These are phyloP conservation scores for Leptographium wingfieldii DNA, from an alignment of 2,329 filamentous ascomycete genomes.

Conservation along the genomic window DNA sequence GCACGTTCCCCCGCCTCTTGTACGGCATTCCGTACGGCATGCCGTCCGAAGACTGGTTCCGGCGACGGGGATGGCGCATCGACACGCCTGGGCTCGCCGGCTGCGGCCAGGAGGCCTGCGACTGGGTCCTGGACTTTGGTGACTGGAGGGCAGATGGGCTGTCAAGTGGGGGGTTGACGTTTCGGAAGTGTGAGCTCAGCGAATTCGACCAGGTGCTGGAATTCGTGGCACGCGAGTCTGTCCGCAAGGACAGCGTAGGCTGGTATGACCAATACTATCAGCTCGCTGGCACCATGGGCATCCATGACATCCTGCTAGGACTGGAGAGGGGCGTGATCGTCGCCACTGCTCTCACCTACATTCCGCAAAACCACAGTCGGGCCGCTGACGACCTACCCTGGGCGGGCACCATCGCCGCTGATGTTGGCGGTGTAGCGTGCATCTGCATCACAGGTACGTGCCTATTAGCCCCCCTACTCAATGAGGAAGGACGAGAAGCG, in stretches of 20 bases:
- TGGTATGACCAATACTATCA: conserved; percentile 48
- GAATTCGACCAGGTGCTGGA: conserved; percentile 35
- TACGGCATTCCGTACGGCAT: conserved; percentile 37
- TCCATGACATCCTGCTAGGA: conserved; percentile 42
- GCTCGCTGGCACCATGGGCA: conserved; percentile 32
- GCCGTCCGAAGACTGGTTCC: conserved; percentile 37
- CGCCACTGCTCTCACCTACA: conserved; percentile 42
- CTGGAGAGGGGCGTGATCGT: conserved; percentile 35
- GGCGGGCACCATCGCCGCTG: conserved; percentile 34
- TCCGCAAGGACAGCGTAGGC: conserved; percentile 34
- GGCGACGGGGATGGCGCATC: conserved; percentile 39
- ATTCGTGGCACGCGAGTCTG: conserved; percentile 36
- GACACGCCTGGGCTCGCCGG: conserved; percentile 27
- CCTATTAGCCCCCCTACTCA: not conserved
- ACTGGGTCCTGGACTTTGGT: conserved; percentile 40
- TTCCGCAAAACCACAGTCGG: conserved; percentile 31
- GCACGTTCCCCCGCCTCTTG: conserved; percentile 44
- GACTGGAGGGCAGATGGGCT: conserved; percentile 32
- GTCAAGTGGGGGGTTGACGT: conserved; percentile 27
- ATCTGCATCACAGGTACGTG: conserved; percentile 40
- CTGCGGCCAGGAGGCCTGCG: conserved; percentile 35
- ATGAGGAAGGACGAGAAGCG: not conserved
- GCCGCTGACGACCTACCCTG: conserved; percentile 41
- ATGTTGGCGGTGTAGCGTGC: conserved; percentile 47
- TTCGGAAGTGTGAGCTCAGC: conserved; percentile 30